Base-by-base conservation (phyloP, 2,329 filamentous ascomycete genomes). In the Fusarium citri region DNA sequence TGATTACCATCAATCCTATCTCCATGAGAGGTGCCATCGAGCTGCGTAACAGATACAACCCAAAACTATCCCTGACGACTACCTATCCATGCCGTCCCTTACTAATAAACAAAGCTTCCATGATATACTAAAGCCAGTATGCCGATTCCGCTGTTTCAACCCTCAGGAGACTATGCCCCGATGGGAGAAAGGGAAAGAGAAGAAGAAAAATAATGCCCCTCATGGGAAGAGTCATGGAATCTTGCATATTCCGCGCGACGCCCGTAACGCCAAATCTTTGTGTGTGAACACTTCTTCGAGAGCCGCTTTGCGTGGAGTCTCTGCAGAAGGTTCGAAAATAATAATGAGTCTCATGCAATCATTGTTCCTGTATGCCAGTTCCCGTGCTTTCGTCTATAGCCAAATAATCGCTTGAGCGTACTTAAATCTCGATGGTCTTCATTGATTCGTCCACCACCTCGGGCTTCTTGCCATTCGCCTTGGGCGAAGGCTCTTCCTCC, bases 361-460 rank as follows among this genome's bases (percentile, higher is more conserved):
- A 68, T 75, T 66, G 68, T 66, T 54, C 72, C 58, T 75, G 64
- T 72, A 73, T 75, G 70, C 72, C 70, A 66, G 72, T 74, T 63
- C 59, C 59, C 55, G 64, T 73, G 62, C 62, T 70, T 67, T 72
- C 68, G 57, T 74, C 64, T 67, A 67, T 65, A 61, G 61, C 65
- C 63, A 60, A 72, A 72, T 61, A 58, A 53, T 60, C 43, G 34
- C 46, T 51, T 46, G 46, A 42, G 34, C 18, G 64, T 63, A 60
- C 46, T 77, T 64, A 89, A 73, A 89, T 89, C 78, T 88, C 86
- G 78, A 89, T 89, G 65, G 86, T 87, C 81, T 88, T 89, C 86
- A 89, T 87, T 31, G 82, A 80, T 63, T 84, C 86, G 57, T 87
- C 86, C 14, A 79, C 71, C 41, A 81, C 78, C 57, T 80, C 80